Percentiles rank a stretch among this genome's conserved stretches.
Conservation (phyloP, 768 basidiomycete genomes). For the Lactarius akahatsu region DNA sequence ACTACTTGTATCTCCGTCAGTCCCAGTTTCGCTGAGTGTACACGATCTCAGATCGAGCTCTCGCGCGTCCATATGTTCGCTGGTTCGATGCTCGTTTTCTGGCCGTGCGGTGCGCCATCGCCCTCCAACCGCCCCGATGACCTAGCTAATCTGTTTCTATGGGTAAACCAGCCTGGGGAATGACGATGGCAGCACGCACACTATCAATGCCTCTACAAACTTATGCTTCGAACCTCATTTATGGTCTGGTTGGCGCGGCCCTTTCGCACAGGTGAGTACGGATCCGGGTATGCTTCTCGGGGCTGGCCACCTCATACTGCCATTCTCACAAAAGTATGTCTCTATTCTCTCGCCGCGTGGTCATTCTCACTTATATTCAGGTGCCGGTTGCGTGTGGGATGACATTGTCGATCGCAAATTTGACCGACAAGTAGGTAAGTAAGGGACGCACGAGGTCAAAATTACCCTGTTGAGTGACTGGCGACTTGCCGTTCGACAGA, state of each 20-base stretch:
- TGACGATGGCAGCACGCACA: slow-evolving; percentile 30
- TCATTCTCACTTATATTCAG: neutral
- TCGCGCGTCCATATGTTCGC: slow-evolving; percentile 33
- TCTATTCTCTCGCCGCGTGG: neutral
- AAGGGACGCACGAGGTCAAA: neutral
- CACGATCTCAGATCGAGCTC: slow-evolving; percentile 17
- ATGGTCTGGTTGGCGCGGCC: slow-evolving; percentile 10
- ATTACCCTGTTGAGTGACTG: neutral
- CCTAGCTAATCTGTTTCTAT: neutral
- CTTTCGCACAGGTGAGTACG: slow-evolving; percentile 7
- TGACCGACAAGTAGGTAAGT: slow-evolving; percentile 25
- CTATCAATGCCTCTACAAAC: slow-evolving; percentile 18
- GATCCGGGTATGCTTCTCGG: neutral
- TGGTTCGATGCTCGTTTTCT: slow-evolving; percentile 30
- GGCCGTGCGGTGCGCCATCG: slow-evolving; percentile 27
- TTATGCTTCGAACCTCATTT: slow-evolving; percentile 8
- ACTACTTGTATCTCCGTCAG: neutral
- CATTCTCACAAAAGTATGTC: slow-evolving; percentile 1
- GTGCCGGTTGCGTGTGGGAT: slow-evolving; percentile 23
- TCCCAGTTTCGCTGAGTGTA: neutral
- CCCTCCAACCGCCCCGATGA: too few relatives aligned
- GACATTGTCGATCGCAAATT: slow-evolving; percentile 25
- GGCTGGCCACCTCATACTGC: neutral
- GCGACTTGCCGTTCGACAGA: slow-evolving; percentile 10
- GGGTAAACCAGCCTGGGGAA: slow-evolving; percentile 26